phyloP scores from a whole-genome alignment of 768 basidiomycete species.

The Tephrocybe sp. region DNA sequence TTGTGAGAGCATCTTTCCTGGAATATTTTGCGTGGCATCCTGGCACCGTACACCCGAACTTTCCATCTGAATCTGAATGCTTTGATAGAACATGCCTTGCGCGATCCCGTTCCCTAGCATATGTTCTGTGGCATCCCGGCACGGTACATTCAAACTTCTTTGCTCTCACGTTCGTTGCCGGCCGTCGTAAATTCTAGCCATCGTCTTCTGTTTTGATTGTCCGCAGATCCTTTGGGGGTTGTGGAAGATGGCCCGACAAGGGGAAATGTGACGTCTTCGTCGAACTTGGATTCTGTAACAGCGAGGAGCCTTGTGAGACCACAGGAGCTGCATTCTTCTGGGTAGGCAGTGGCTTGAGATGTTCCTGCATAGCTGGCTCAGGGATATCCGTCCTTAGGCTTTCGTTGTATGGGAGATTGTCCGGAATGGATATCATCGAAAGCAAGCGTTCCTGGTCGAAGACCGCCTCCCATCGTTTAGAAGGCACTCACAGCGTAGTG shows the following conservation, averaged over 20 bases:
- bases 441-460: not conserved
- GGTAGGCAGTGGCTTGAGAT: no score
- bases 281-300: no score
- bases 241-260: no score
- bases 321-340: no score
- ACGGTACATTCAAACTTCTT: no score
- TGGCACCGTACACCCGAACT: not conserved
- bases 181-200: not conserved
- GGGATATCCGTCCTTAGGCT: not conserved
- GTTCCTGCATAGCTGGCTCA: not conserved
- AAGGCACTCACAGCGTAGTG: not conserved
- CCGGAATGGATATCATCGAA: not conserved
- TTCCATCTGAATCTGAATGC: no score
- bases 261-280: no score
- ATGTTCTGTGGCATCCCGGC: no score
- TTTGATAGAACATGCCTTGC: no score
- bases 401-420: not conserved
- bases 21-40: not conserved
- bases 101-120: no score
- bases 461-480: not conserved
- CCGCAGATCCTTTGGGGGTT: not conserved
- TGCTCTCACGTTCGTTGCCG: no score
- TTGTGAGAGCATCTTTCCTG: not conserved
- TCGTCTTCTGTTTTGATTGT: slow-evolving; percentile 3
- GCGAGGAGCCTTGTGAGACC: no score